phyloP scores from a whole-genome alignment of 164 flowering plant species.

The Umbellularia californica region DNA sequence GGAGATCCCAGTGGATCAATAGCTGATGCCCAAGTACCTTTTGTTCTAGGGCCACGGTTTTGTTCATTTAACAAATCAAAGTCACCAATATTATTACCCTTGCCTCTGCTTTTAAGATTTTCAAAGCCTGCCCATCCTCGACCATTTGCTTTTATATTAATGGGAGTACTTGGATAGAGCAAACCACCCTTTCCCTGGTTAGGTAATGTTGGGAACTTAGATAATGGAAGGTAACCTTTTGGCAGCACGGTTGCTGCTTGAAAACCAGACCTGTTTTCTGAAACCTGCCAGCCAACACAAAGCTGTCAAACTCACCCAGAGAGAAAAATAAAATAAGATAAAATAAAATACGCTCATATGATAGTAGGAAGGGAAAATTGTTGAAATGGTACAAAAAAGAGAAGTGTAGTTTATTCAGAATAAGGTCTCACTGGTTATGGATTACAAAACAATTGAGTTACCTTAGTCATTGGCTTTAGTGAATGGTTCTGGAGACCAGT shows the following conservation, averaged over 20 bases:
- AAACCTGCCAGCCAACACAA: constrained; percentile 15
- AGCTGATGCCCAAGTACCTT: constrained; percentile 18
- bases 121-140: constrained; percentile 34
- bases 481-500: constrained; percentile 26
- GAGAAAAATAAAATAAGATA: background rate
- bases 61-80: constrained; percentile 43
- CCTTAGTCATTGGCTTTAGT: constrained; percentile 38
- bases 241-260: constrained; percentile 32
- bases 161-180: constrained; percentile 30
- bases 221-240: constrained; percentile 27
- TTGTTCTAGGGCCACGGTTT: constrained; percentile 49
- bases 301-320: no score
- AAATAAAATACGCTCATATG: background rate
- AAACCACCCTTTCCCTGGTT: constrained; percentile 35
- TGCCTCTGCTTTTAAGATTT: constrained; percentile 38
- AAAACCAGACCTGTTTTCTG: constrained; percentile 24
- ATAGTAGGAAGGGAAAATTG: background rate
- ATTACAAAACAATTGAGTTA: constrained; percentile 5
- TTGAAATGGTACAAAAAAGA: background rate
- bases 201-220: constrained; percentile 22
- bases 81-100: constrained; percentile 25
- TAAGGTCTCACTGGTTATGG: background rate
- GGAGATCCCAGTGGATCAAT: constrained; percentile 20
- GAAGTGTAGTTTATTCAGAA: background rate
- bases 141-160: constrained; percentile 28